Base-by-base conservation (phyloP, 2,329 filamentous ascomycete species). In the Beauveria scarabaeidicola region DNA sequence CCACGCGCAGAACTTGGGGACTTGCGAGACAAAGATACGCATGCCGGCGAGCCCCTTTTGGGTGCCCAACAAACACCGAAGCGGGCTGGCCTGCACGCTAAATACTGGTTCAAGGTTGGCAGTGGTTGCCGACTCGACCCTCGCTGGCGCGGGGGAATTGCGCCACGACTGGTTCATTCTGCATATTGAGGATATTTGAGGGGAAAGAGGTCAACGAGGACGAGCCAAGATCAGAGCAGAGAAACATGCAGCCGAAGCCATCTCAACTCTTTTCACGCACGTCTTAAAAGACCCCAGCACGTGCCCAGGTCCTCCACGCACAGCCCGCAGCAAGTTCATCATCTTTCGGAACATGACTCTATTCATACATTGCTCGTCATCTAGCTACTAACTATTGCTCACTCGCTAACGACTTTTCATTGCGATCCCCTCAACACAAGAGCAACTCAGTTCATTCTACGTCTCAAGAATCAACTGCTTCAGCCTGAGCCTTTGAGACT, bases 21-120 rank as follows among this genome's bases (percentile, higher is more conserved):
- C 52, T n/a, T 43, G 7, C 52, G 52, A 54, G 46, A 43, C 46
- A 43, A 21, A 4, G 7, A 48, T 11, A 21, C 19, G 43, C 25
- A 51, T 58, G 55, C 55, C 27, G 29, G 43, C 21, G 27, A 47
- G 29, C 47, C 46, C 46, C 19, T 58, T 32, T 44, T 38, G 38
- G 55, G 32, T 58, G 56, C 56, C 56, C 56, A 58, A 58, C 56
- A 27, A 36, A 38, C 19, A 46, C 46, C 23, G 17, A 51, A 48
- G 11, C 43, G 21, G 41, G 32, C 55, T 58, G 25, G 38, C 55
- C 47, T 11, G 9, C 38, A 29, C 29, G n/a, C 19, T n/a, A n/a
- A n/a, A n/a, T n/a, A 47, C 29, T 32, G 29, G 10, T n/a, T n/a
- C n/a, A n/a, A n/a, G n/a, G n/a, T 32, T 32, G 11, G 29, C 29